These are phyloP conservation scores for Phlebopus sp. DNA, from an alignment of 1,284 basidiomycete species.

Conservation along the genomic window DNA sequence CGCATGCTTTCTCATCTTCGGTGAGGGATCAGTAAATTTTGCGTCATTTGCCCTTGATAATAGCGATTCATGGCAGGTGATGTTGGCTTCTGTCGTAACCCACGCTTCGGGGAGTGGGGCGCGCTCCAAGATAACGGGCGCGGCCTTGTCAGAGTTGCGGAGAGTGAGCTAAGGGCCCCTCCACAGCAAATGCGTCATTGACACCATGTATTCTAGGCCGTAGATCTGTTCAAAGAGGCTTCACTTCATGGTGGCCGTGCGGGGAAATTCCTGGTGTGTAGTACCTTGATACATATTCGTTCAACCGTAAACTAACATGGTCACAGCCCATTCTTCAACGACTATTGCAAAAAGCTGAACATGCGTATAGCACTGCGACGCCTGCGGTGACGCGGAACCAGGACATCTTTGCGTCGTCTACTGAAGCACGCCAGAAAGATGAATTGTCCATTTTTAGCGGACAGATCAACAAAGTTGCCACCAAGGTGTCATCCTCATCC, in stretches of 20 bases:
- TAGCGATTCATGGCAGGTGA: constrained; percentile 43
- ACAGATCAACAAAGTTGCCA: constrained; percentile 58
- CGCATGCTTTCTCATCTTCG: constrained; percentile 61
- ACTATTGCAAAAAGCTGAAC: constrained; percentile 58
- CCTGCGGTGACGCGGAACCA: constrained; percentile 40
- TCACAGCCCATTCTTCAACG: constrained; percentile 59
- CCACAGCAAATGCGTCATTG: not conserved
- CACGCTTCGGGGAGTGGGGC: constrained; percentile 44
- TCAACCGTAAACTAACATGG: not conserved
- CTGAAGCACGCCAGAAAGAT: constrained; percentile 44
- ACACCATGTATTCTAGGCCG: constrained; percentile 36
- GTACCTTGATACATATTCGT: not conserved
- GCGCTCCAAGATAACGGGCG: constrained; percentile 60
- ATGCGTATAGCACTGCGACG: constrained; percentile 46
- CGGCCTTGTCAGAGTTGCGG: constrained; percentile 60
- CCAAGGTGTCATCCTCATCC: constrained; percentile 33
- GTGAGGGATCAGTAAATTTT: constrained; percentile 34
- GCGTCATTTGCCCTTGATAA: not conserved
- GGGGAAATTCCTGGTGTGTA: constrained; percentile 60
- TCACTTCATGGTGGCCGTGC: constrained; percentile 60
- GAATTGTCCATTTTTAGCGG: constrained; percentile 72
- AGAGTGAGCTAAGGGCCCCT: constrained; percentile 23
- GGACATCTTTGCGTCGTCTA: constrained; percentile 56
- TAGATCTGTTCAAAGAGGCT: constrained; percentile 59
- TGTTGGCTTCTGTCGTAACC: constrained; percentile 69